Evolutionary conservation across 2,329 filamentous ascomycete genomes (phyloP).

Genomic region (Cordyceps cateniannulata): DNA sequence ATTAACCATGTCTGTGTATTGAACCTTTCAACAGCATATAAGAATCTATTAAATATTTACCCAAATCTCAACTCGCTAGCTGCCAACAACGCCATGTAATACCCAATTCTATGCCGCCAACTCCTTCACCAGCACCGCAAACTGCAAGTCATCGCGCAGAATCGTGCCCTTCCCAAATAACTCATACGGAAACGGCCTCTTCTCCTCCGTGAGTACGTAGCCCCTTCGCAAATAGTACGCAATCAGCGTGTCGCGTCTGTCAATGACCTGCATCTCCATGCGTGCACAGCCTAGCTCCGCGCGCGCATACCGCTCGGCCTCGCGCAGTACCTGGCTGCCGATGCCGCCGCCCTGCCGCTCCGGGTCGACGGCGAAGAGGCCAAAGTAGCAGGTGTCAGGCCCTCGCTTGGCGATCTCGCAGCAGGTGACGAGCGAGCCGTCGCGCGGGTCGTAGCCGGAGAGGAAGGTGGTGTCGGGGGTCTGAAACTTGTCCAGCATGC

Average conservation of each 20-base stretch:
- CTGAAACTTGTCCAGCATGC: constrained; percentile 33
- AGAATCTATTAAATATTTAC: not conserved
- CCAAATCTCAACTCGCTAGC: not conserved
- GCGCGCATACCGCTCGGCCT: constrained; percentile 33
- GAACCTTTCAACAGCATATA: too few species aligned
- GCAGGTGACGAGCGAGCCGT: constrained; percentile 31
- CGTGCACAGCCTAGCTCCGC: constrained; percentile 24
- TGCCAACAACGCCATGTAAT: not conserved
- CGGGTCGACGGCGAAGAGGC: constrained; percentile 42
- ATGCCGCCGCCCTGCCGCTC: constrained; percentile 36
- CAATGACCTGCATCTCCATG: constrained; percentile 41
- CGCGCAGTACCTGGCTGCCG: constrained; percentile 33
- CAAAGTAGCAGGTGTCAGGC: constrained; percentile 33
- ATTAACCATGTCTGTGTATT: constrained; percentile 15
- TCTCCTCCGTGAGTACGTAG: constrained; percentile 33
- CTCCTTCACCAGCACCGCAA: constrained; percentile 35
- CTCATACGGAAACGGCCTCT: constrained; percentile 35
- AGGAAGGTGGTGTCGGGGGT: constrained; percentile 31
- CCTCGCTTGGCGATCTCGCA: constrained; percentile 33
- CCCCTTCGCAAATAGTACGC: constrained; percentile 39
- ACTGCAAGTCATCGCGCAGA: constrained; percentile 37
- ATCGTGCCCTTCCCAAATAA: constrained; percentile 29
- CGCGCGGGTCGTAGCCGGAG: constrained; percentile 27
- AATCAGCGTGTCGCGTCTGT: constrained; percentile 36
- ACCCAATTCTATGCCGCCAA: constrained; percentile 15